Conservation (phyloP, 495 filamentous ascomycete species). For the Penicillium flavigenum region DNA sequence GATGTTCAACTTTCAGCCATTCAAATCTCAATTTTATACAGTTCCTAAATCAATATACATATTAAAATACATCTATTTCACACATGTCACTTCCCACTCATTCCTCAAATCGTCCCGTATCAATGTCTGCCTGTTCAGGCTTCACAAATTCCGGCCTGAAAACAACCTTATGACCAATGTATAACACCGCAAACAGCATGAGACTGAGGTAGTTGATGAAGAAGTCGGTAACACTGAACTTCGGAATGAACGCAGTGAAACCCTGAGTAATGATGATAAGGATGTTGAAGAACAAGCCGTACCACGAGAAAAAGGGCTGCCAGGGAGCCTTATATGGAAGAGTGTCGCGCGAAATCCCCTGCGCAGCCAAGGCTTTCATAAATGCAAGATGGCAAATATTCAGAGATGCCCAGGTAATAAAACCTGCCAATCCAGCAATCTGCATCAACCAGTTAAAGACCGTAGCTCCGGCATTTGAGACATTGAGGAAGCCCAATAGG, state of each 20-base stretch:
- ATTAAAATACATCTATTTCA: too few species aligned
- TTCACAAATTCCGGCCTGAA: constrained; percentile 35
- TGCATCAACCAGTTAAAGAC: constrained; percentile 58
- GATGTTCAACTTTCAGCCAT: too few species aligned
- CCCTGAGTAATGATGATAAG: constrained; percentile 63
- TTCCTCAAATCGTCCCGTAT: constrained; percentile 26
- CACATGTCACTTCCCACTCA: neutral
- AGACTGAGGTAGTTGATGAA: constrained; percentile 56
- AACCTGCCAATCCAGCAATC: constrained; percentile 57
- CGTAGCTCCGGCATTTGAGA: constrained; percentile 32
- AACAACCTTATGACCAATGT: constrained; percentile 50
- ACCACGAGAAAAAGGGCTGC: constrained; percentile 53
- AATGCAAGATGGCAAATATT: constrained; percentile 56
- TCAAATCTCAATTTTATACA: too few species aligned
- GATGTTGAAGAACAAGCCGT: constrained; percentile 59
- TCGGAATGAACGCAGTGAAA: constrained; percentile 60
- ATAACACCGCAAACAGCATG: constrained; percentile 53
- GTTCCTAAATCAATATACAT: too few species aligned
- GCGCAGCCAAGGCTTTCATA: constrained; percentile 51
- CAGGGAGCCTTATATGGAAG: constrained; percentile 53
- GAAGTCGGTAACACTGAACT: constrained; percentile 53
- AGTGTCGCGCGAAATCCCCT: constrained; percentile 46
- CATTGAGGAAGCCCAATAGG: constrained; percentile 45
- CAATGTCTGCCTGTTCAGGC: constrained; percentile 38
- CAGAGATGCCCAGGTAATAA: constrained; percentile 59